phyloP scores from a whole-genome alignment of 176 grass and related monocot species.

The Musa acuminata region DNA sequence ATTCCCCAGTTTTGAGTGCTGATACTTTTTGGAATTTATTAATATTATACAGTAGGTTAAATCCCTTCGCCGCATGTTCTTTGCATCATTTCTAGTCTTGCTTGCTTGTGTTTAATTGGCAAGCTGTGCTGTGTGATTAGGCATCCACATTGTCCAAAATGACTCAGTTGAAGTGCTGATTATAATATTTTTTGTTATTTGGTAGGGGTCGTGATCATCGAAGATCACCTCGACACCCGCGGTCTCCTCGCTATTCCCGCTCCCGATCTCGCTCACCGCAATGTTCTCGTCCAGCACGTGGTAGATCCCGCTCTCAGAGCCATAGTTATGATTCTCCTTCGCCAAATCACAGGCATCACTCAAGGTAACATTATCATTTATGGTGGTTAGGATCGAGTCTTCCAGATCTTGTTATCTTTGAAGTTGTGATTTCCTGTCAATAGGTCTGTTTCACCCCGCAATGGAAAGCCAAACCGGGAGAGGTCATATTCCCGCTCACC shows the following conservation, averaged over 20 bases:
- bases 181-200: background rate
- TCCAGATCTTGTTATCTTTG: background rate
- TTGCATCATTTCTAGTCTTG: background rate
- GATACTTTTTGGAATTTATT: too few species aligned
- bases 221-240: background rate
- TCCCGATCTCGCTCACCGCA: slow-evolving; percentile 14
- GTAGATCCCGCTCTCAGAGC: background rate
- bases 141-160: too few species aligned
- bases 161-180: background rate
- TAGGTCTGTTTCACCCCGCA: slow-evolving; percentile 17
- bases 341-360: background rate
- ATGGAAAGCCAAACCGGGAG: background rate
- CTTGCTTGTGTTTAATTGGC: background rate
- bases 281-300: background rate
- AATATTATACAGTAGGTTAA: too few species aligned
- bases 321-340: slow-evolving; percentile 8
- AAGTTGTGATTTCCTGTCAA: background rate
- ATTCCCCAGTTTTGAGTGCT: too few species aligned
- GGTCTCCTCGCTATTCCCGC: slow-evolving; percentile 12
- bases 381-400: background rate
- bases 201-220: slow-evolving; percentile 10
- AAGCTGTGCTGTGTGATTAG: background rate
- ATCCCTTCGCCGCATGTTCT: too few species aligned
- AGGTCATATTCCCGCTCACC: slow-evolving; percentile 5
- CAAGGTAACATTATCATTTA: background rate